Conservation (phyloP, 108 stramenopile species). For the Chaetoceros tenuissimus region DNA sequence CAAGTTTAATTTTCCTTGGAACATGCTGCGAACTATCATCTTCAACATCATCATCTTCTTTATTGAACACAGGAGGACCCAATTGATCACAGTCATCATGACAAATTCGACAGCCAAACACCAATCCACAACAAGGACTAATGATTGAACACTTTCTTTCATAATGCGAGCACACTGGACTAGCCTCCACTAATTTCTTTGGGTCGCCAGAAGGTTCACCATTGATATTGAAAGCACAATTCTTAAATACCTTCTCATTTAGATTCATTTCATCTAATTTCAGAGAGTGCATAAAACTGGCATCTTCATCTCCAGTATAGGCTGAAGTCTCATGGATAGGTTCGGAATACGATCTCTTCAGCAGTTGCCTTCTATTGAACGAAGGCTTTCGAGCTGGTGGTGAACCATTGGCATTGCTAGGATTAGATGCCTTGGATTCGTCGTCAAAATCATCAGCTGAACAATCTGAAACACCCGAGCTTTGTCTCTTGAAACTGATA, state of each 20-base stretch:
- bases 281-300: conserved; percentile 5
- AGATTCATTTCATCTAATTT: background rate
- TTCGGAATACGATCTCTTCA: no score
- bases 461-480: conserved; percentile 14
- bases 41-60: background rate
- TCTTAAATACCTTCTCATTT: background rate
- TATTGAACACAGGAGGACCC: conserved; percentile 44
- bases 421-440: background rate
- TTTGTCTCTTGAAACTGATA: no score
- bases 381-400: no score
- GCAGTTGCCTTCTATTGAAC: no score
- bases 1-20: background rate
- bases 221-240: conserved; percentile 1
- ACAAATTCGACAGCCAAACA: conserved; percentile 86
- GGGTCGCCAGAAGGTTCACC: conserved; percentile 28
- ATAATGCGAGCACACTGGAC: conserved; percentile 74
- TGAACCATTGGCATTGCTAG: background rate
- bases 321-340: background rate
- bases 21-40: conserved; percentile 1
- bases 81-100: conserved; percentile 74
- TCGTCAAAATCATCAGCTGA: conserved; percentile 9
- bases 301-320: background rate
- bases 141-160: conserved; percentile 75
- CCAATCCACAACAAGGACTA: conserved; percentile 75
- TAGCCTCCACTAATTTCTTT: conserved; percentile 45